Evolutionary conservation across 2,329 filamentous ascomycete species (phyloP), one percentile per base, ranked within the genome.

Genomic region (Pseudomassariella vexata): DNA sequence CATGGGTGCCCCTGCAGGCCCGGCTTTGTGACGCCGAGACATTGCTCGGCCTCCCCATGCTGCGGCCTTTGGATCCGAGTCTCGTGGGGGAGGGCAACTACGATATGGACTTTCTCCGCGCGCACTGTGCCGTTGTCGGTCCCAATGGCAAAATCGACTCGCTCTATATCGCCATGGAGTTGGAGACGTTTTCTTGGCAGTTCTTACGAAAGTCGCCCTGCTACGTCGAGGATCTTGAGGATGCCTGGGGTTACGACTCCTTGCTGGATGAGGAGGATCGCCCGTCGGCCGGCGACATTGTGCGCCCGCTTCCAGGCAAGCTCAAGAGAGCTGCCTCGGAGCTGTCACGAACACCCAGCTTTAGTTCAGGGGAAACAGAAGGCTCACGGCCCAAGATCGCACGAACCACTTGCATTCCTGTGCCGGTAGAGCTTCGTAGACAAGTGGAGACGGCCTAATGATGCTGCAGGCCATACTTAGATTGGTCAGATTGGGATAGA

Each of bases 1-100:
- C 60, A 5, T 79, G 74, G 74, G 63, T 72, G 53, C 73, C 73
- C 9, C 55, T 79, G n/a, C 68, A 76, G 41, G 73, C 73, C 11
- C 66, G 68, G 45, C 62, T 76, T 3, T 77, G 74, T 49, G 72
- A 76, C 34, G 72, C 67, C 15, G 63, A 68, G 38, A 62, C 59
- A 10, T 59, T 76, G 9, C 61, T 69, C 37, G 74, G 73, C 2
- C 62, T 76, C 20, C 73, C 74, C 3, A 78, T 77, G 73, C 56
- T 78, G 16, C 64, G 73, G n/a, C 66, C 65, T 19, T 58, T 77
- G 10, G 67, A 71, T 7, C 39, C 58, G 2, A 45, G 52, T 16
- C 50, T 71, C n/a, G 40, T 66, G 20, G 56, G 60, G 9, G 15
- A 20, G 26, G 42, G 45, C 15, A 50, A 57, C 14, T 75, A 68